Percentiles rank a stretch among this genome's conserved stretches.
These are phyloP conservation scores for Kazachstania sp. DNA, from an alignment of 1,139 yeast genomes.

Conservation along the genomic window DNA sequence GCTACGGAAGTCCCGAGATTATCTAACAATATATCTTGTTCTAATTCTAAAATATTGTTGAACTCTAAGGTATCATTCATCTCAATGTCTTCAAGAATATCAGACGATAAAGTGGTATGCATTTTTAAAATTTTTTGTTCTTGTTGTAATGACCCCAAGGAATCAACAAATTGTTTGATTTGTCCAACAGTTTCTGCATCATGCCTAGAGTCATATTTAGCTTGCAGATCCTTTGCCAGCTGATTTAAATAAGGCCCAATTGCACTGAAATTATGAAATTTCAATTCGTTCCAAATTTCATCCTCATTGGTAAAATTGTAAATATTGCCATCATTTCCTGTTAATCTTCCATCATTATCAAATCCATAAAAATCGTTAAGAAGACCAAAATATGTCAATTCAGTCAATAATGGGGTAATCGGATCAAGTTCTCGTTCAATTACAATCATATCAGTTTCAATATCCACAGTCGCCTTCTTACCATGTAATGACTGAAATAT, in stretches of 20 bases:
- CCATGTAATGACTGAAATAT: conserved; percentile 26
- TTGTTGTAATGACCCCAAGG: conserved; percentile 57
- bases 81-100: conserved; percentile 48
- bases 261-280: conserved; percentile 67
- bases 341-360: conserved; percentile 31
- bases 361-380: conserved; percentile 63
- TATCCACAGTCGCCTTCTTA: conserved; percentile 31
- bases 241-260: conserved; percentile 67
- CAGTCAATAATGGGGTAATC: conserved; percentile 62
- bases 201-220: conserved; percentile 56
- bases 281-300: conserved; percentile 41
- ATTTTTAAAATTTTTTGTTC: conserved; percentile 62
- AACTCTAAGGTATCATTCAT: conserved; percentile 35
- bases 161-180: conserved; percentile 63
- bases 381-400: conserved; percentile 74
- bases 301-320: conserved; percentile 33
- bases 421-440: conserved; percentile 73
- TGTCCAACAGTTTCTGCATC: conserved; percentile 53
- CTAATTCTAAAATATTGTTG: conserved; percentile 54
- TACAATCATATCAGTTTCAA: conserved; percentile 52
- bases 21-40: conserved; percentile 41
- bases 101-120: conserved; percentile 72
- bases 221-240: conserved; percentile 62
- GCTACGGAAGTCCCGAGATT: conserved; percentile 16
- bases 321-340: conserved; percentile 20